A percentile compares a stretch with the other conserved stretches of the same genome.
Evolutionary conservation across 306 rosid species (phyloP).

Genomic region (peach (Prunus persica)): Prunus_persica_NCBIv2 NC_034015.1:3226501-3227000

Average conservation of each 20-base stretch:
- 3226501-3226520: background rate
- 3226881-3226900: background rate
- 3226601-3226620: constrained; percentile 11
- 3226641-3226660: constrained; percentile 81
- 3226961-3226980: background rate
- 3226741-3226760: constrained; percentile 61
- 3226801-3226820: background rate
- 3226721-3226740: constrained; percentile 71
- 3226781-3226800: background rate
- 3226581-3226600: background rate
- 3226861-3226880: background rate
- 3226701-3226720: constrained; percentile 68
- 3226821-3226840: background rate
- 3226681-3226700: constrained; percentile 79
- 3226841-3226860: background rate
- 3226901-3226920: background rate
- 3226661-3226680: constrained; percentile 67
- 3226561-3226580: background rate
- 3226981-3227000: background rate
- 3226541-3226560: background rate
- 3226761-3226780: constrained; percentile 53
- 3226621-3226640: constrained; percentile 96
- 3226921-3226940: background rate
- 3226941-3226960: background rate
- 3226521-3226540: background rate